Evolutionary conservation across 1,284 basidiomycete species (phyloP), one percentile per base, ranked within the genome.

Genomic region (Marasmius tenuissimus): DNA sequence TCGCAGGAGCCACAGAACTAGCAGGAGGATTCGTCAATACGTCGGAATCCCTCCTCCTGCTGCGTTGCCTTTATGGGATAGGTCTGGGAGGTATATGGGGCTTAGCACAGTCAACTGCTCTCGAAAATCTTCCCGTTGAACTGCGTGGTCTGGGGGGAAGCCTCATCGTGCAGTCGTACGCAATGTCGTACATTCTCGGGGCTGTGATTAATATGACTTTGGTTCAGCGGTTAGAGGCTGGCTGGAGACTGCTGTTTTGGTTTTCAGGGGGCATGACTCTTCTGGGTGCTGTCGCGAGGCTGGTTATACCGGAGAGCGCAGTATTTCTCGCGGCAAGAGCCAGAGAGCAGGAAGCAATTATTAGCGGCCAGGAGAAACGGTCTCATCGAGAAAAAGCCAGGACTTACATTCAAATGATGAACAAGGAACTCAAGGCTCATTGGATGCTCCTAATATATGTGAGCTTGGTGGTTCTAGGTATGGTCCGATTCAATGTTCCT

Each of bases 381-480:
- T 89, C 88, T 1, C 16, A 38, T 18, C n/a, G 35, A 10, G 85
- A 14, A 6, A 80, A 62, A 39, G 57, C 53, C 9, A 59, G 42
- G 70, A 74, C 87, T 1, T 98, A 97, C 80, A 45, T 94, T 20
- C 79, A 76, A 51, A 93, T 96, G 72, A 85, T 82, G 59, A 73
- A 81, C 74, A 73, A 76, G 59, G 97, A 97, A 90, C 77, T 98
- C 63, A 92, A 87, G 78, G 77, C 72, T 3, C 93, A 98, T 73
- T 97, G 96, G 94, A 68, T 89, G 16, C 75, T 93, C 35, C 94
- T 89, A 73, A 88, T 98, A 63, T 98, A 96, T 72, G 91, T 91
- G 1, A 80, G 91, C 9, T 71, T 93, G 50, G 78, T 93, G 55
- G 92, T 92, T 89, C 86, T 86, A 2, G 90, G 89, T 89, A 65